These are phyloP conservation scores for Coemansia sp. DNA, from an alignment of 371 early-diverging fungal species.

Conservation along the genomic window DNA sequence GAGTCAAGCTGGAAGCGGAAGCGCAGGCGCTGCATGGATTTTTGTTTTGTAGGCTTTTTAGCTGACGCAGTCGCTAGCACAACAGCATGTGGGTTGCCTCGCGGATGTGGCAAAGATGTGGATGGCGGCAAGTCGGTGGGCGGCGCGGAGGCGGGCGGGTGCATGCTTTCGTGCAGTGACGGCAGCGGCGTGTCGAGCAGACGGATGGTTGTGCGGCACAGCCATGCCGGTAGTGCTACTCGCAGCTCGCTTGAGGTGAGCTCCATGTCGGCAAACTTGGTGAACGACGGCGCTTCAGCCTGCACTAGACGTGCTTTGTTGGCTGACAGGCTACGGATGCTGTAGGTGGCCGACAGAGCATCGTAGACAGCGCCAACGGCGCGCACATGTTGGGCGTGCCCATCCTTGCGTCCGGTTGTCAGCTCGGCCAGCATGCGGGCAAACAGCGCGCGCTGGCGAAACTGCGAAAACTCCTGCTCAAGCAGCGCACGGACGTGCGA, in stretches of 20 bases:
- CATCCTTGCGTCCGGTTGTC: conserved; percentile 23
- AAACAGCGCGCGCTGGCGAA: conserved; percentile 45
- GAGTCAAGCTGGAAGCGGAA: conserved; percentile 25
- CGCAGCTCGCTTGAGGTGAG: conserved; percentile 34
- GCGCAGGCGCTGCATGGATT: conserved; percentile 42
- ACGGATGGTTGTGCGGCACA: conserved; percentile 40
- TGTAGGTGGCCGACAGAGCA: conserved; percentile 26
- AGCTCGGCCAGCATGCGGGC: conserved; percentile 42
- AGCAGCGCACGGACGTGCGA: conserved; percentile 31
- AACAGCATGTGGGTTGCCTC: too few relatives aligned
- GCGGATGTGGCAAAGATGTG: neutral
- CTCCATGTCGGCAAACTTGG: conserved; percentile 46
- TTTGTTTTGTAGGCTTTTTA: conserved; percentile 28
- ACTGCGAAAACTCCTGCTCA: conserved; percentile 34
- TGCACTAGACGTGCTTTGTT: conserved; percentile 31
- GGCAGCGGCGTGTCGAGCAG: conserved; percentile 39
- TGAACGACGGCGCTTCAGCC: conserved; percentile 33
- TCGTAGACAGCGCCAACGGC: conserved; percentile 36
- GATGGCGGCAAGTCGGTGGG: neutral
- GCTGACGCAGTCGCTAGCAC: conserved; percentile 1
- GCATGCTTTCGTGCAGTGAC: conserved; percentile 16
- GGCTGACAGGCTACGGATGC: conserved; percentile 16
- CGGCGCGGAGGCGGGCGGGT: conserved; percentile 12
- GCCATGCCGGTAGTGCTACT: conserved; percentile 43
- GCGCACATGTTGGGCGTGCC: conserved; percentile 12